phyloP scores from a whole-genome alignment of 768 basidiomycete genomes.

The Kwoniella mangroviensis region DNA sequence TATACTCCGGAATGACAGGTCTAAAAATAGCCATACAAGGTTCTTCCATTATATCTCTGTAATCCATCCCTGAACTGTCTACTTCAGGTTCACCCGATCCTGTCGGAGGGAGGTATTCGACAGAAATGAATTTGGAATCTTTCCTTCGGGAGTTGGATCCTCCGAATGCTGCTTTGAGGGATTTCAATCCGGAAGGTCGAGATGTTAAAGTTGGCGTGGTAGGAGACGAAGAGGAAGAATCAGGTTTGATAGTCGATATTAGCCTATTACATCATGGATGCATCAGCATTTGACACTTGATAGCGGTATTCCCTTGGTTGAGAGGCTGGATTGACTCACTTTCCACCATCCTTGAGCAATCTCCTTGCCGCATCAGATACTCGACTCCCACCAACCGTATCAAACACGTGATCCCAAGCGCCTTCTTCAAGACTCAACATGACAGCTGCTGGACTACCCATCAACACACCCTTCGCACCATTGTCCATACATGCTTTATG shows the following conservation, averaged over 20 bases:
- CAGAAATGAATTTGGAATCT: conserved; percentile 48
- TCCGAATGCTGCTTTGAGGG: conserved; percentile 50
- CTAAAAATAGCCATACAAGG: conserved; percentile 44
- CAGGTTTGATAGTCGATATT: conserved; percentile 60
- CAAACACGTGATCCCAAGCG: conserved; percentile 77
- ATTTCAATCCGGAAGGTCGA: conserved; percentile 38
- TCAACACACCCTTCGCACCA: conserved; percentile 79
- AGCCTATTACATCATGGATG: conserved; percentile 48
- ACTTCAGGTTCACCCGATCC: conserved; percentile 53
- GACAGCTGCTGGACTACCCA: conserved; percentile 63
- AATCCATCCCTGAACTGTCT: conserved; percentile 52
- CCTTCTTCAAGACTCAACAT: conserved; percentile 63
- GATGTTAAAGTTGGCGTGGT: conserved; percentile 26
- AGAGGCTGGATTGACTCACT: conserved; percentile 44
- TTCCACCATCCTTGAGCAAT: conserved; percentile 63
- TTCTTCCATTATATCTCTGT: conserved; percentile 53
- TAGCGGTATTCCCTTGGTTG: not conserved
- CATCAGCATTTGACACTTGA: too few relatives aligned
- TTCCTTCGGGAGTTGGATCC: conserved; percentile 28
- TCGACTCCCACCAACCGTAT: conserved; percentile 78
- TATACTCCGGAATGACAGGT: conserved; percentile 27
- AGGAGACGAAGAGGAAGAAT: conserved; percentile 16
- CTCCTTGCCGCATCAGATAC: conserved; percentile 75
- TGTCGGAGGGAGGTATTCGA: conserved; percentile 44
- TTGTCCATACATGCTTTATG: conserved; percentile 65